Conservation (phyloP, 2,329 filamentous ascomycete species). For the Fusarium piperis region DNA sequence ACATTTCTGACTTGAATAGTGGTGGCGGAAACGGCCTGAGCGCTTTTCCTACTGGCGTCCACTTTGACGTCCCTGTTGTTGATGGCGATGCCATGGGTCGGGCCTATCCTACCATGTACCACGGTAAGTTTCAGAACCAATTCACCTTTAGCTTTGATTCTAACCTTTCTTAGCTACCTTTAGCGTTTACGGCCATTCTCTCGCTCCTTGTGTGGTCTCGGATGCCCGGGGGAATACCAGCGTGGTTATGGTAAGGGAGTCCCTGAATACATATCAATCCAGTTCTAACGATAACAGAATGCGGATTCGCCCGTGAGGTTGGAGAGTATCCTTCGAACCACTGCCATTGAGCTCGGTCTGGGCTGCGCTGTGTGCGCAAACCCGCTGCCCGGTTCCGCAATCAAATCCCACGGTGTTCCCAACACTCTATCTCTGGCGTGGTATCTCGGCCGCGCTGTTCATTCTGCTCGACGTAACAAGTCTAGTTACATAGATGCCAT, state of each 20-base stretch:
- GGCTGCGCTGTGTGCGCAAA: conserved; percentile 49
- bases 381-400: conserved; percentile 45
- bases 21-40: conserved; percentile 53
- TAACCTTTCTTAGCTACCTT: conserved; percentile 43
- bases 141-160: background rate
- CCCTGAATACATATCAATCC: rapidly evolving
- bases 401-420: conserved; percentile 49
- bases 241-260: conserved; percentile 41
- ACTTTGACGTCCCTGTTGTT: conserved; percentile 50
- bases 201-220: conserved; percentile 50
- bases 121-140: conserved; percentile 32
- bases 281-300: conserved; percentile 32
- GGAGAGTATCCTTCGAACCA: conserved; percentile 49
- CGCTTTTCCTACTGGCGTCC: conserved; percentile 45
- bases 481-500: conserved; percentile 39
- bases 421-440: conserved; percentile 61
- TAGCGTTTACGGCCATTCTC: conserved; percentile 50
- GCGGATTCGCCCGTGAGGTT: conserved; percentile 48
- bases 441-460: conserved; percentile 64
- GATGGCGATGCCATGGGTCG: conserved; percentile 52
- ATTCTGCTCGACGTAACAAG: conserved; percentile 37
- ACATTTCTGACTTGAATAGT: conserved; percentile 28
- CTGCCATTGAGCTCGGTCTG: conserved; percentile 51
- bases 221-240: conserved; percentile 50
- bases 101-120: conserved; percentile 51